Base-by-base conservation (phyloP, 2,329 filamentous ascomycete genomes). In the Xylaria digitata region DNA sequence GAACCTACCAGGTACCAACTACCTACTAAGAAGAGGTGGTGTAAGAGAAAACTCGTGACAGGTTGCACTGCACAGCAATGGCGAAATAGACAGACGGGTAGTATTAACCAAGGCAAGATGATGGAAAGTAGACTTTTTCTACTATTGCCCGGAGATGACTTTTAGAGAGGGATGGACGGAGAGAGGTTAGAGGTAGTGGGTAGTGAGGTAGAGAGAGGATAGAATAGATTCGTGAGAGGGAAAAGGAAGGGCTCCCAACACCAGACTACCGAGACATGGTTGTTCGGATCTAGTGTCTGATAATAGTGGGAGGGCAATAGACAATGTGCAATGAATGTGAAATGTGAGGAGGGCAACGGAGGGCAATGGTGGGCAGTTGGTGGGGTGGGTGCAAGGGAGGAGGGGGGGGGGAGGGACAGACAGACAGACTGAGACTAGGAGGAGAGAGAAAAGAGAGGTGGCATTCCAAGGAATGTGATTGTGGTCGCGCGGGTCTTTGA, bases 211-310 rank as follows among this genome's bases (percentile, higher is more conserved):
- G 34, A 37, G 34, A 37, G 8, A 2, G 5, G 26, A 3, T 19
- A 13, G 26, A 13, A 40, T 37, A 15, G 23, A 15, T 57, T 49
- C 46, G 61, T 57, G 53, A 65, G 53, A 53, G 57, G 21, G 30
- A 34, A 52, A 45, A 40, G 40, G 45, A 63, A 60, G 52, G 65
- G 50, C 48, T 57, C 56, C 61, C 56, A 61, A n/a, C 40, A 45
- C 26, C 26, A 61, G 43, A 64, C 56, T 67, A 63, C 61, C 60
- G 60, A 60, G 61, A 60, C 65, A 63, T 67, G 65, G 30, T 37
- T 62, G 50, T 34, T 66, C 11, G 37, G 13, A 48, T 50, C 15
- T 37, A 32, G 63, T 52, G 60, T 58, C 52, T 66, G 60, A 45
- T 50, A 50, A 55, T 62, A 56, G 54, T 60, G 34, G 32, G 59